Evolutionary conservation across 495 filamentous ascomycete genomes (phyloP).

Genomic region (Hyphodiscus hymeniophilus): DNA sequence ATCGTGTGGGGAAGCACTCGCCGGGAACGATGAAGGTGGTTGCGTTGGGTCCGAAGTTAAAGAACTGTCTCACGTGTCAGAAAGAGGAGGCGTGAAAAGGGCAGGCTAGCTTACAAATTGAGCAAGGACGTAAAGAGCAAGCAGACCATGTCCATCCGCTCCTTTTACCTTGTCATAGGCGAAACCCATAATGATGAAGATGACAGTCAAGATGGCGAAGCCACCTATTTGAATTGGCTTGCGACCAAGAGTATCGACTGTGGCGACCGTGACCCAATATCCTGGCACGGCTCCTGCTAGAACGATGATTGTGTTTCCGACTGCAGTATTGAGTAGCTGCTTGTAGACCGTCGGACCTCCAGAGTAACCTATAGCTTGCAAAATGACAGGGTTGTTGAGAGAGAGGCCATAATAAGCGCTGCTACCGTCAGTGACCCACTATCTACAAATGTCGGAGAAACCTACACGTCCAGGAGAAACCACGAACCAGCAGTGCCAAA

Average conservation of each 20-base stretch:
- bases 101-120: constrained; percentile 80
- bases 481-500: constrained; percentile 69
- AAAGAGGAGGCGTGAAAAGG: constrained; percentile 28
- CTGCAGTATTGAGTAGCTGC: constrained; percentile 56
- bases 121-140: constrained; percentile 59
- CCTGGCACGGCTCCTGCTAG: constrained; percentile 66
- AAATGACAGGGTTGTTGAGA: constrained; percentile 47
- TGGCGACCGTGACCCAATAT: constrained; percentile 64
- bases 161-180: constrained; percentile 52
- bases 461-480: constrained; percentile 58
- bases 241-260: constrained; percentile 57
- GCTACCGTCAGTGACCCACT: too few species aligned
- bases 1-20: constrained; percentile 80
- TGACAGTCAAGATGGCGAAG: constrained; percentile 56
- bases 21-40: constrained; percentile 86
- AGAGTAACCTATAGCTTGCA: constrained; percentile 58
- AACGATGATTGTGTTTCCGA: constrained; percentile 65
- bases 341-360: constrained; percentile 47
- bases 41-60: constrained; percentile 76
- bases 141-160: constrained; percentile 33
- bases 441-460: too few species aligned
- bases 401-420: constrained; percentile 39
- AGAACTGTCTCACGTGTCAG: constrained; percentile 38
- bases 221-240: constrained; percentile 61
- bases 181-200: constrained; percentile 68